A percentile compares a stretch with the other conserved stretches of the same genome.
phyloP scores from a whole-genome alignment of 2,329 filamentous ascomycete species.

The Salinomyces thailandicus region DNA sequence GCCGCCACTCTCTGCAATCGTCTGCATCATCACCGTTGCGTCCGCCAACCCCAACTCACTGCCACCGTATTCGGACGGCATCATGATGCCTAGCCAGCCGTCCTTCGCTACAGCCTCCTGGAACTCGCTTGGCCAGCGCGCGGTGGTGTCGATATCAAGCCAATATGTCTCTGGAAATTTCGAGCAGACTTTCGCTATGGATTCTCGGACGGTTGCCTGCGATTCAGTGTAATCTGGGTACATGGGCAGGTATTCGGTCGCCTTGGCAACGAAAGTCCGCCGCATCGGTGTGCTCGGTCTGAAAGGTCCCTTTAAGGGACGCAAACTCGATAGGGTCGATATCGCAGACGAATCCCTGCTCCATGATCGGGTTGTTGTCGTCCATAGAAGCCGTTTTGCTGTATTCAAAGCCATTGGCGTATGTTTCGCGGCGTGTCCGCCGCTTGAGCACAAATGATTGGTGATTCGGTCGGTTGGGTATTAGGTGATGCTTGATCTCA shows the following conservation, averaged over 20 bases:
- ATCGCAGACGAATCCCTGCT: too few relatives aligned
- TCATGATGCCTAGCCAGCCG: slow-evolving; percentile 38
- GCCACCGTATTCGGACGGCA: slow-evolving; percentile 34
- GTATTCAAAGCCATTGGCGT: too few relatives aligned
- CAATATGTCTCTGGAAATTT: slow-evolving; percentile 35
- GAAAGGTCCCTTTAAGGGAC: too few relatives aligned
- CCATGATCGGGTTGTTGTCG: too few relatives aligned
- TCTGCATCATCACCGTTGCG: slow-evolving; percentile 40
- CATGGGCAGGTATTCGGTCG: slow-evolving; percentile 21
- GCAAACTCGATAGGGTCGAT: too few relatives aligned
- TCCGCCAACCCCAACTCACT: slow-evolving; percentile 33
- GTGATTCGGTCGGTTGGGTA: too few relatives aligned
- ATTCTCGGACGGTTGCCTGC: slow-evolving; percentile 33
- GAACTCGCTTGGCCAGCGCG: slow-evolving; percentile 33
- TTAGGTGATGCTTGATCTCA: too few relatives aligned
- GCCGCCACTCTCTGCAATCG: slow-evolving; percentile 35
- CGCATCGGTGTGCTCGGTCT: too few relatives aligned
- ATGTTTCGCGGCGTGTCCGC: too few relatives aligned
- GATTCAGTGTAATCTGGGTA: slow-evolving; percentile 31
- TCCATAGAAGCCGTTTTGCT: too few relatives aligned
- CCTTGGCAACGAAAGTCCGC: slow-evolving; percentile 11
- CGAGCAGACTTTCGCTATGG: slow-evolving; percentile 35
- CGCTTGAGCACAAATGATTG: too few relatives aligned
- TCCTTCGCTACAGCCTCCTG: slow-evolving; percentile 30
- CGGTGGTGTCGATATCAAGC: slow-evolving; percentile 28